phyloP scores from a whole-genome alignment of 352 stramenopile species.

The Pythium brassicae region DNA sequence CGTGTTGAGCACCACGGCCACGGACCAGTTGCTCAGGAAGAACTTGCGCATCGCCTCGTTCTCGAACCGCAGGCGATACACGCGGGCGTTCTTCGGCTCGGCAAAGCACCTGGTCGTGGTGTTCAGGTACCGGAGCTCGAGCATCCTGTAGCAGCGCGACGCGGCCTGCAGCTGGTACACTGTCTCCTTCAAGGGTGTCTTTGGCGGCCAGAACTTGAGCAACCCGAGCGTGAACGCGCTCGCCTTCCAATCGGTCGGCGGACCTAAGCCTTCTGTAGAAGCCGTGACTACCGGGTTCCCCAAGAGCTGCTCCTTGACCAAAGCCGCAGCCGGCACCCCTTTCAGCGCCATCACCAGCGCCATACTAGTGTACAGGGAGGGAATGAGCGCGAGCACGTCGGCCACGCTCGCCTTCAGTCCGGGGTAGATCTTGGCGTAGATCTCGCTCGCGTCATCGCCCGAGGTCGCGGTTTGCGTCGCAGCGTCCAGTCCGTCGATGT shows the following conservation, averaged over 20 bases:
- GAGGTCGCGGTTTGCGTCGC: constrained; percentile 1
- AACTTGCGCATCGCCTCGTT: constrained; percentile 36
- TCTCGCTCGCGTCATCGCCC: constrained; percentile 22
- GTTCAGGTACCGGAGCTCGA: constrained; percentile 28
- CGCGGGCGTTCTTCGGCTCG: constrained; percentile 20
- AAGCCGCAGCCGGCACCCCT: constrained; percentile 9
- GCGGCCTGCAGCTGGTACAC: constrained; percentile 19
- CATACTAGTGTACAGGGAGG: constrained; percentile 14
- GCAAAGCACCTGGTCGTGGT: constrained; percentile 28
- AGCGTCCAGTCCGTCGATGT: constrained; percentile 16
- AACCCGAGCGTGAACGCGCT: constrained; percentile 28
- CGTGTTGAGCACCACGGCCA: constrained; percentile 43
- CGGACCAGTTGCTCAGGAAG: constrained; percentile 35
- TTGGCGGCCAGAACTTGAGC: constrained; percentile 39
- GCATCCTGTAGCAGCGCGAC: constrained; percentile 36
- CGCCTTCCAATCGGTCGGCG: constrained; percentile 21
- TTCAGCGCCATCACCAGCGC: constrained; percentile 13
- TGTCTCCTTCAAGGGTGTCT: constrained; percentile 20
- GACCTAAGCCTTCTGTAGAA: constrained; percentile 19
- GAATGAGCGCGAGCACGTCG: constrained; percentile 23
- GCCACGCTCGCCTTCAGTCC: constrained; percentile 20
- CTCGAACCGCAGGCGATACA: constrained; percentile 6
- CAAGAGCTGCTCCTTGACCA: constrained; percentile 20
- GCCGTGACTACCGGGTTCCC: constrained; percentile 22
- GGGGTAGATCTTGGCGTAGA: constrained; percentile 33